Base-by-base conservation (phyloP, 2,329 filamentous ascomycete genomes). In the Colletotrichum chlorophyti region DNA sequence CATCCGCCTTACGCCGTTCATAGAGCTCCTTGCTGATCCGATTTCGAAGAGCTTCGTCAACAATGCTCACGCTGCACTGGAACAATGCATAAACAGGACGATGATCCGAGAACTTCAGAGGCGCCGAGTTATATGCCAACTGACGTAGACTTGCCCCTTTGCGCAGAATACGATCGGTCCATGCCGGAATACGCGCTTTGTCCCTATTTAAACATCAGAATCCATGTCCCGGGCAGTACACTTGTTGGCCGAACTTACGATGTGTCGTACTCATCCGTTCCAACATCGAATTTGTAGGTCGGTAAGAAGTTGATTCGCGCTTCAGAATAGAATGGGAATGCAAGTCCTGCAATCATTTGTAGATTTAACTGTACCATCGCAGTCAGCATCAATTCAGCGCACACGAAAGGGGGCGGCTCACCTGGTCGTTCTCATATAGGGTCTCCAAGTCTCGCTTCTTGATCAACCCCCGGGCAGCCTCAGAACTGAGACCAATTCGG, bases 241-340 rank as follows among this genome's bases (percentile, higher is more conserved):
- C 5, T 3, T 4, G 7, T 12, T 19, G 15, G 8, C 9, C 12
- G 7, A 32, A 49, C 87, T 76, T 79, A 91, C 83, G 94, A 97
- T 9, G 90, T 94, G 72, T 99, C 95, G 72, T 97, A 99, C 49
- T 83, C 83, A 71, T 98, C 93, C 4, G 86, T 91, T 26, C 91
- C 93, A 61, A 97, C 80, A 70, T 99, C 91, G 70, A 91, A 99
- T 73, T 96, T 97, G 79, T 99, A 99, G 0, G 95, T 99, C 0
- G 95, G 95, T 67, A 90, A 82, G 70, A 99, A 99, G 2, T 82
- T 89, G 64, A 98, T 96, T 52, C 85, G 85, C 5, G 91, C 89
- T 75, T 99, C 95, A 0, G 91, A 94, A 72, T 98, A 99, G 70
- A 90, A 96, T 2, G 87, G 91, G 66, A 99, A 99, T 1, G 91